Conservation (phyloP, 2,329 filamentous ascomycete genomes). For the Cordyceps sp. region DNA sequence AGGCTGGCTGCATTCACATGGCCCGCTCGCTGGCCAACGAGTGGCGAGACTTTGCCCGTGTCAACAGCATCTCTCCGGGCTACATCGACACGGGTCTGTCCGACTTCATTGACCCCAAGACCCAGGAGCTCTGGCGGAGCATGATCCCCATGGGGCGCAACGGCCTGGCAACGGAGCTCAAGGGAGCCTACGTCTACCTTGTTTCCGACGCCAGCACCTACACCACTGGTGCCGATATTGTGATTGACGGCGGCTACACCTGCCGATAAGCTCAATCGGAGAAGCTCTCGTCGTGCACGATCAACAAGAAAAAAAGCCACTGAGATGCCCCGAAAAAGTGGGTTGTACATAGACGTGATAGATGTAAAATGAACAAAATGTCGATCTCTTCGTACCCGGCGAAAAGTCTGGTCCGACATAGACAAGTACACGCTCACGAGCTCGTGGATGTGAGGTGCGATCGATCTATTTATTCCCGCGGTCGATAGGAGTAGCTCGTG, state of each 20-base stretch:
- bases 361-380: no score
- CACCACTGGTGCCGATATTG: conserved; percentile 53
- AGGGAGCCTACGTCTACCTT: conserved; percentile 65
- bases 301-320: no score
- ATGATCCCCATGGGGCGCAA: conserved; percentile 62
- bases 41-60: conserved; percentile 51
- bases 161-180: conserved; percentile 52
- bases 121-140: conserved; percentile 54
- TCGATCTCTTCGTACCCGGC: no score
- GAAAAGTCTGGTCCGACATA: no score
- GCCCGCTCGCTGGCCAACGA: conserved; percentile 39
- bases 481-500: no score
- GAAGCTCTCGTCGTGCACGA: not conserved
- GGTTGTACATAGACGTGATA: no score
- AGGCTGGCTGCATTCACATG: conserved; percentile 34
- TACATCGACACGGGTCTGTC: conserved; percentile 55
- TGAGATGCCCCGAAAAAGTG: no score
- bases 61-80: conserved; percentile 49
- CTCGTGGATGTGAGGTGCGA: no score
- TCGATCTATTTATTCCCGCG: no score
- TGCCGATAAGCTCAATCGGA: conserved; percentile 16
- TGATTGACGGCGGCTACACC: conserved; percentile 57
- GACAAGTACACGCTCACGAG: no score
- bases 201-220: conserved; percentile 60
- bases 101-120: conserved; percentile 46